These are phyloP conservation scores for Fusarium equiseti DNA, from an alignment of 2,329 filamentous ascomycete species.

Conservation along the genomic window DNA sequence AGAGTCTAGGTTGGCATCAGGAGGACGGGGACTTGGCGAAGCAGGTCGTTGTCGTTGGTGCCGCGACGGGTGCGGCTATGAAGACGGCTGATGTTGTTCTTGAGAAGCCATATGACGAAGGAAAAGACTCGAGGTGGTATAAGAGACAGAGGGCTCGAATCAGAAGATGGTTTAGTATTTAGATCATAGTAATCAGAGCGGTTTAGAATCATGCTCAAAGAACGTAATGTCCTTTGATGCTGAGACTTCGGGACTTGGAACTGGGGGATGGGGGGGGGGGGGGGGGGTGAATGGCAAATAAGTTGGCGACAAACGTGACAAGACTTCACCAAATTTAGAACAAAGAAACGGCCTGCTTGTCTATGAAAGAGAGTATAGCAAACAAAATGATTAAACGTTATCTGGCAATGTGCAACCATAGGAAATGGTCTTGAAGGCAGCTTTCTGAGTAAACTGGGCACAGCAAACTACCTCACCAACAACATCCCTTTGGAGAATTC, in stretches of 20 bases:
- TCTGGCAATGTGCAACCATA: background rate
- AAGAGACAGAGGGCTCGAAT: accelerated
- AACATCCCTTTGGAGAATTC: too few species aligned
- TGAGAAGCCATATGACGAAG: background rate
- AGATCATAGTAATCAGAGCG: too few species aligned
- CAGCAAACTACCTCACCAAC: background rate
- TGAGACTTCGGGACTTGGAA: background rate
- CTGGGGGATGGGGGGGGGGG: too few species aligned
- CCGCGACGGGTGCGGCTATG: background rate
- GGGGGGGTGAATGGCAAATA: background rate
- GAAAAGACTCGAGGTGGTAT: background rate
- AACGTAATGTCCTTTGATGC: background rate
- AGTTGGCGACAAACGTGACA: too few species aligned
- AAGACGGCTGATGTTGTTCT: background rate
- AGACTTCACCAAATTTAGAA: too few species aligned
- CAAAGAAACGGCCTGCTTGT: too few species aligned
- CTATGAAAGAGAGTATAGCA: too few species aligned
- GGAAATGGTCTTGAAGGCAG: accelerated
- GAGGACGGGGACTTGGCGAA: background rate
- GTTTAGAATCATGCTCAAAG: background rate
- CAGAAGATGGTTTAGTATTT: background rate
- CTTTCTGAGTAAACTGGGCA: accelerated
- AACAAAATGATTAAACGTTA: accelerated
- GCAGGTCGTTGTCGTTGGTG: background rate
- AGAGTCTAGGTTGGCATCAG: background rate